Evolutionary conservation across 169 alveolate species (phyloP), one percentile per base, ranked within the genome.

Genomic region (Condylostoma magnum): DNA sequence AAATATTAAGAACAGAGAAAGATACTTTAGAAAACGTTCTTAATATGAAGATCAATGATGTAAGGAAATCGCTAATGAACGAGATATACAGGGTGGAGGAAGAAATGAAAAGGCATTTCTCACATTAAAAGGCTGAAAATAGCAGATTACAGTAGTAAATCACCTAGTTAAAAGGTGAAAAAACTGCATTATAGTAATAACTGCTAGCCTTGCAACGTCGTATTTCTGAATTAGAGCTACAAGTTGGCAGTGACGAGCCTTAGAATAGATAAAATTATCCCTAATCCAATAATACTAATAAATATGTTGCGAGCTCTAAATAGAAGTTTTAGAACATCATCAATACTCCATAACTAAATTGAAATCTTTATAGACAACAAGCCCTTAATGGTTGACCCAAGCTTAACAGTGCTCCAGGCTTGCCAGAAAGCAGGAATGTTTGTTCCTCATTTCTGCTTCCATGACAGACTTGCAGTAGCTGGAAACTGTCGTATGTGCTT

Each of bases 91-190:
- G 90, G 66, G 92, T 87, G 4, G 94, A 94, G 76, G 97, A 89
- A 37, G 97, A 90, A 73, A 89, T 93, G 93, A 93, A 89, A 76
- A 80, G 93, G 63, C 94, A 89, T 73, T 89, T 89, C 69, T 75
- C 90, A 22, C 92, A 86, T 72, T 73, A 86, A 79, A 81, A 87
- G 52, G 93, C 95, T 18, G 97, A 93, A 69, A 93, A 93, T 80
- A 67, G 91, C 20, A 78, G 97, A 77, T 76, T 93, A 31, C 84
- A 93, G 76, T 87, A 93, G 75, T 88, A 93, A 83, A 83, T 93
- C 34, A 90, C 95, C 25, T 78, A 93, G 41, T 80, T 93, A 6
- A 93, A 93, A 76, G 97, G 95, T 27, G 97, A 93, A 80, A 93
- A 93, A 83, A 92, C 97, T 4, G 88, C 95, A 12, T 74, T 92